These are phyloP conservation scores for Clavariopsis aquatica DNA, from an alignment of 495 filamentous ascomycete species.

Conservation along the genomic window DNA sequence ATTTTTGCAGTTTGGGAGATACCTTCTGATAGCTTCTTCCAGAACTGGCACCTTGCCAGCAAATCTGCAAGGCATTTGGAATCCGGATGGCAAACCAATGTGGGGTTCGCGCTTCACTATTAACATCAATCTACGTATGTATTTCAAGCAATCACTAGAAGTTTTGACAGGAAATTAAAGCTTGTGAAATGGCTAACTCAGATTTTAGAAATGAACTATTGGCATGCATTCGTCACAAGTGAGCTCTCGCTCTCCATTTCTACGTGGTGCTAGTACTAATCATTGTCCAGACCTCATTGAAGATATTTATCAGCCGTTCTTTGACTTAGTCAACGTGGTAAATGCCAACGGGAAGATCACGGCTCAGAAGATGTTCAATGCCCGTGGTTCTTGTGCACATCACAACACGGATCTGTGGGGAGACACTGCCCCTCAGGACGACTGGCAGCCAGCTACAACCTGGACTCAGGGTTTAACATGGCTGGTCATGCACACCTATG, in stretches of 20 bases:
- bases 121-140: constrained; percentile 52
- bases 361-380: constrained; percentile 53
- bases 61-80: constrained; percentile 62
- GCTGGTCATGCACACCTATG: constrained; percentile 25
- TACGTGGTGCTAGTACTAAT: too few relatives aligned
- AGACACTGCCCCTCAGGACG: constrained; percentile 34
- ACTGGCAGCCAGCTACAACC: constrained; percentile 22
- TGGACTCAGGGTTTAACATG: constrained; percentile 33
- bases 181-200: too few relatives aligned
- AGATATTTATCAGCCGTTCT: constrained; percentile 39
- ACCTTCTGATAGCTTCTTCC: constrained; percentile 52
- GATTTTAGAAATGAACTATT: constrained; percentile 60
- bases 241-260: too few relatives aligned
- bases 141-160: too few relatives aligned
- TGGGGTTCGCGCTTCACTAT: constrained; percentile 61
- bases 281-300: constrained; percentile 13
- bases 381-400: constrained; percentile 46
- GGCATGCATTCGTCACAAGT: constrained; percentile 53
- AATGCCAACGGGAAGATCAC: constrained; percentile 45
- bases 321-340: constrained; percentile 48
- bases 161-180: too few relatives aligned
- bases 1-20: constrained; percentile 53
- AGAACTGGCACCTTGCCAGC: constrained; percentile 52
- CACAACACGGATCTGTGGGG: constrained; percentile 40
- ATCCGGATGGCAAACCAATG: constrained; percentile 51